Conservation (phyloP, 306 rosid species). For the Vigna hirtella region DNA sequence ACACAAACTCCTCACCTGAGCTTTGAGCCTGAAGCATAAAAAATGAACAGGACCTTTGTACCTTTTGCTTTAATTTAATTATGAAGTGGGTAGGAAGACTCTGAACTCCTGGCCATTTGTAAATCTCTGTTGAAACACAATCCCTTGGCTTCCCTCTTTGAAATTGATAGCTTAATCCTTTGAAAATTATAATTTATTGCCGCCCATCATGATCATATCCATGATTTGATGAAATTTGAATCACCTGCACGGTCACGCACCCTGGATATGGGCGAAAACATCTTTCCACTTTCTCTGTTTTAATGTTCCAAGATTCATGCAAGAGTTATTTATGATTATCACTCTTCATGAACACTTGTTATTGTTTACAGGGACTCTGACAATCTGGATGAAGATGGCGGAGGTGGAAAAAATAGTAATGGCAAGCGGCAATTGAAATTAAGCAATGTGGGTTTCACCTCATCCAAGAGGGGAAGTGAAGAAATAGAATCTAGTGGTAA, state of each 20-base stretch:
- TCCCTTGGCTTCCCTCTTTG: background rate
- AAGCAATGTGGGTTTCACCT: slow-evolving; percentile 73
- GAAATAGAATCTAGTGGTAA: slow-evolving; percentile 90
- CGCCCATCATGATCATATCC: background rate
- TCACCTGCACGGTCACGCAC: slow-evolving; percentile 6
- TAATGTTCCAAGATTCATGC: slow-evolving; percentile 24
- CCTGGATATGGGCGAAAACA: background rate
- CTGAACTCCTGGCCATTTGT: slow-evolving; percentile 5
- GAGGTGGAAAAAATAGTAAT: slow-evolving; percentile 41
- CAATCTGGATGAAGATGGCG: slow-evolving; percentile 68
- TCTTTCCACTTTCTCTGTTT: slow-evolving; percentile 2
- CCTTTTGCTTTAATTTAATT: slow-evolving; percentile 1
- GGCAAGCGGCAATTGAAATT: slow-evolving; percentile 79
- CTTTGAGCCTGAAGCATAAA: slow-evolving; percentile 26
- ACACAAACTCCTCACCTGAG: background rate
- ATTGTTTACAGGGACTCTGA: slow-evolving; percentile 70
- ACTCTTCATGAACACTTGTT: slow-evolving; percentile 19
- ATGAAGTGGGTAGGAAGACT: slow-evolving; percentile 10
- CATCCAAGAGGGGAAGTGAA: slow-evolving; percentile 83
- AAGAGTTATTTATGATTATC: slow-evolving; percentile 31
- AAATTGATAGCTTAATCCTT: background rate
- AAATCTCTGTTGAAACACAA: background rate
- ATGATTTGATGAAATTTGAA: slow-evolving; percentile 23
- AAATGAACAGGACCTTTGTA: background rate
- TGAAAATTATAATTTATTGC: background rate